Conservation (phyloP, 177 flowering plant genomes). For the Vitis hybrid region DNA sequence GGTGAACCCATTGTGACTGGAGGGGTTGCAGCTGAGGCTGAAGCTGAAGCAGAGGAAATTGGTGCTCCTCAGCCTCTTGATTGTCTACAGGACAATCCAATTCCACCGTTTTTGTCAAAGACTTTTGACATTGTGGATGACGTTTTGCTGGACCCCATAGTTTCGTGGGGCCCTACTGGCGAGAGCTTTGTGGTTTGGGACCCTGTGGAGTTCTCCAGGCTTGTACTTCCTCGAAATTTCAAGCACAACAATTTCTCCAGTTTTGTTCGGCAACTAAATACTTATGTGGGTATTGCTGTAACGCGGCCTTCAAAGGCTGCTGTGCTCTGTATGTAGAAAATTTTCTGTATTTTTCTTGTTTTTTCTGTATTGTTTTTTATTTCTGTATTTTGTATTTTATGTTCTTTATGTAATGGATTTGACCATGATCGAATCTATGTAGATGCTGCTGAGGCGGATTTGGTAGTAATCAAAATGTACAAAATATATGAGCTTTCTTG, state of each 20-base stretch:
- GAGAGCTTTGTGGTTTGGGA: constrained; percentile 92
- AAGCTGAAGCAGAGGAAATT: constrained; percentile 15
- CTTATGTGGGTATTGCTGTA: constrained; percentile 82
- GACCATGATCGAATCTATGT: constrained; percentile 10
- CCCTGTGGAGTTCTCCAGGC: constrained; percentile 63
- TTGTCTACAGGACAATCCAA: constrained; percentile 43
- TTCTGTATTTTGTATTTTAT: constrained; percentile 6
- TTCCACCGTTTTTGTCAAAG: constrained; percentile 81
- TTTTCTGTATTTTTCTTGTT: constrained; percentile 3
- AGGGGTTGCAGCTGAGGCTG: constrained; percentile 4
- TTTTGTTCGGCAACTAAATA: constrained; percentile 93
- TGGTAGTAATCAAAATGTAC: constrained; percentile 17
- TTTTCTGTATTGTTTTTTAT: constrained; percentile 4
- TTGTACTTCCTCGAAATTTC: constrained; percentile 74
- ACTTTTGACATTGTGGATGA: constrained; percentile 83
- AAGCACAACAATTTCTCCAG: constrained; percentile 99
- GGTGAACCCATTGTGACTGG: not conserved
- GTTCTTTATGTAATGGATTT: constrained; percentile 18
- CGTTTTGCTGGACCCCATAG: constrained; percentile 44
- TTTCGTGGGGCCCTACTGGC: constrained; percentile 73
- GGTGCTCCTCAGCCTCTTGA: constrained; percentile 64
- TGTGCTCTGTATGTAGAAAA: constrained; percentile 32
- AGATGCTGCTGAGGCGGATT: constrained; percentile 16
- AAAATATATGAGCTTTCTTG: constrained; percentile 9
- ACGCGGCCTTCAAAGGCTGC: constrained; percentile 30